Evolutionary conservation across 2,329 filamentous ascomycete genomes (phyloP).

Genomic region (Penicillium sp.): DNA sequence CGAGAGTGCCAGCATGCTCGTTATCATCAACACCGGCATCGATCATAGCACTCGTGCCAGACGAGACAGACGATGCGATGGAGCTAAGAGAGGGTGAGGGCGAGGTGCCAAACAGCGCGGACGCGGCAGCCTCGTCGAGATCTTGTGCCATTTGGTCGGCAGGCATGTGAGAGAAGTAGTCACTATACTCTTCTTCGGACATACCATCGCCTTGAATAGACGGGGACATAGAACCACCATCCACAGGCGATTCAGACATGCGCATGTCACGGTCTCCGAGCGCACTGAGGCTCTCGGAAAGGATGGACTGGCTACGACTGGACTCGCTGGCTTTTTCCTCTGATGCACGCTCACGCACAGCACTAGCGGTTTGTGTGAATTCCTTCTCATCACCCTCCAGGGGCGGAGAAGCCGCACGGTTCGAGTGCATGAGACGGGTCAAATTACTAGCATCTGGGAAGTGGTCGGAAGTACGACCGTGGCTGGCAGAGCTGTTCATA

Average conservation of each 20-base stretch:
- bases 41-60: conserved; percentile 37
- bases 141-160: conserved; percentile 28
- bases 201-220: conserved; percentile 29
- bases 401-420: conserved; percentile 77
- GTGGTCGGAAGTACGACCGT: conserved; percentile 52
- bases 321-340: conserved; percentile 35
- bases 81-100: conserved; percentile 44
- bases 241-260: conserved; percentile 31
- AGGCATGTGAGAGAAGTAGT: conserved; percentile 36
- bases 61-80: conserved; percentile 42
- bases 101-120: conserved; percentile 41
- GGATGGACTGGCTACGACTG: conserved; percentile 32
- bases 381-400: conserved; percentile 93
- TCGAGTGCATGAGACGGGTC: conserved; percentile 58
- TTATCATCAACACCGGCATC: conserved; percentile 33
- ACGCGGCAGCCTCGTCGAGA: conserved; percentile 34
- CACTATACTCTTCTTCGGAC: conserved; percentile 32
- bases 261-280: conserved; percentile 29
- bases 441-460: conserved; percentile 58
- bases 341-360: conserved; percentile 60
- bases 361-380: conserved; percentile 91
- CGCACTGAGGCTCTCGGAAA: conserved; percentile 45
- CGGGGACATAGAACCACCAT: conserved; percentile 32
- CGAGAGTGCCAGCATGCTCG: conserved; percentile 17
- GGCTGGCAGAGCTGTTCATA: conserved; percentile 54